Conservation (phyloP, 2,329 filamentous ascomycete species). For the Aspergillus calidoustus region DNA sequence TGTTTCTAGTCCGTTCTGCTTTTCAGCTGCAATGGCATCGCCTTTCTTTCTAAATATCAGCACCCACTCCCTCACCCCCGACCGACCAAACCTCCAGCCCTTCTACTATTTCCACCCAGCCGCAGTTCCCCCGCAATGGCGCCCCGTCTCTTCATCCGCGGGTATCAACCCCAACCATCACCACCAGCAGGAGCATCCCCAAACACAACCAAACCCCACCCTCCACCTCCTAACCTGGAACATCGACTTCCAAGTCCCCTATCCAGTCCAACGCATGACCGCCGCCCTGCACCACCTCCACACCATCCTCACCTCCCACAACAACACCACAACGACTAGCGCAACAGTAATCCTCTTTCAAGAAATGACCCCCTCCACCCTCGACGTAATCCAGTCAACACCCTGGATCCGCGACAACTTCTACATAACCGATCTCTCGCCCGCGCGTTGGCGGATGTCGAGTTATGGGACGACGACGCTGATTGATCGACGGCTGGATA, state of each 20-base stretch:
- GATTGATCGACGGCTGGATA: conserved; percentile 52
- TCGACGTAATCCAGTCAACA: conserved; percentile 49
- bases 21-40: neutral
- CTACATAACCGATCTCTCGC: conserved; percentile 53
- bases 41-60: neutral
- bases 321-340: conserved; percentile 11
- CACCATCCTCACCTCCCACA: conserved; percentile 27
- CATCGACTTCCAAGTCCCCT: conserved; percentile 52
- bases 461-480: conserved; percentile 60
- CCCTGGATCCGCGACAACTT: conserved; percentile 56
- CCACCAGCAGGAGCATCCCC: neutral
- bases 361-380: conserved; percentile 55
- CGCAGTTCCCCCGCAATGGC: conserved; percentile 2
- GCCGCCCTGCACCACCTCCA: conserved; percentile 47
- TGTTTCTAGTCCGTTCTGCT: neutral
- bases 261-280: conserved; percentile 45
- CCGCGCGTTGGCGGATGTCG: conserved; percentile 48
- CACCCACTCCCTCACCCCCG: neutral
- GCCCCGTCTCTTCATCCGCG: neutral
- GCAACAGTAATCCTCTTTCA: conserved; percentile 56
- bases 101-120: conserved; percentile 15
- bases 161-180: neutral
- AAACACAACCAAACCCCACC: neutral
- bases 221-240: conserved; percentile 53
- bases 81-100: conserved; percentile 5